Conservation (phyloP, 2,329 filamentous ascomycete species). For the Colletotrichum salicis region DNA sequence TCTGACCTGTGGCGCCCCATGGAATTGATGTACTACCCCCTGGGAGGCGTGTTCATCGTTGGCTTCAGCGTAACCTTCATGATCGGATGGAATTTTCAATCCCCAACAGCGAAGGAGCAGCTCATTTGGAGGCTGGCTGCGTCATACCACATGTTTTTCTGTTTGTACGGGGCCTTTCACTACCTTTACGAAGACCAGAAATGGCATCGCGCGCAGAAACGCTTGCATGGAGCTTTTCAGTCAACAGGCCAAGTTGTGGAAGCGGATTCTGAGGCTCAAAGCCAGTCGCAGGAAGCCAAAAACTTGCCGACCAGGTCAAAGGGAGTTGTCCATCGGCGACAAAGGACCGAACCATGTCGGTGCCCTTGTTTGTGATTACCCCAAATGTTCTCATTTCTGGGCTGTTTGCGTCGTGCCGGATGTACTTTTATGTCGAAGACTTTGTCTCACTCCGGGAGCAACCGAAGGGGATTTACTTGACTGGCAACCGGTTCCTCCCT, state of each 20-base stretch:
- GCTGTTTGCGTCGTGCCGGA: neutral
- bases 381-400: neutral
- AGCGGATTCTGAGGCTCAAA: neutral
- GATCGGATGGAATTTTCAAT: slow-evolving; percentile 42
- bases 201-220: neutral
- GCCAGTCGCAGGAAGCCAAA: neutral
- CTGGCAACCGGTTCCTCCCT: neutral
- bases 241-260: neutral
- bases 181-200: neutral
- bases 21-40: slow-evolving; percentile 17
- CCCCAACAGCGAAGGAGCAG: slow-evolving; percentile 38
- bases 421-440: slow-evolving; percentile 20
- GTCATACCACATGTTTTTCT: slow-evolving; percentile 2
- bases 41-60: slow-evolving; percentile 29
- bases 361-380: neutral
- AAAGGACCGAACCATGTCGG: neutral
- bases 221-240: neutral
- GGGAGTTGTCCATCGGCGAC: neutral
- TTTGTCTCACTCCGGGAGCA: slow-evolving; percentile 7
- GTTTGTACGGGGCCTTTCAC: neutral
- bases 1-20: slow-evolving; percentile 37
- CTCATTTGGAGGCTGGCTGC: slow-evolving; percentile 37
- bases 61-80: slow-evolving; percentile 37
- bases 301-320: neutral
- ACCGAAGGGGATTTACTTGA: slow-evolving; percentile 3